Conservation (phyloP, 805 yeast species). For the Komagataella populi region DNA sequence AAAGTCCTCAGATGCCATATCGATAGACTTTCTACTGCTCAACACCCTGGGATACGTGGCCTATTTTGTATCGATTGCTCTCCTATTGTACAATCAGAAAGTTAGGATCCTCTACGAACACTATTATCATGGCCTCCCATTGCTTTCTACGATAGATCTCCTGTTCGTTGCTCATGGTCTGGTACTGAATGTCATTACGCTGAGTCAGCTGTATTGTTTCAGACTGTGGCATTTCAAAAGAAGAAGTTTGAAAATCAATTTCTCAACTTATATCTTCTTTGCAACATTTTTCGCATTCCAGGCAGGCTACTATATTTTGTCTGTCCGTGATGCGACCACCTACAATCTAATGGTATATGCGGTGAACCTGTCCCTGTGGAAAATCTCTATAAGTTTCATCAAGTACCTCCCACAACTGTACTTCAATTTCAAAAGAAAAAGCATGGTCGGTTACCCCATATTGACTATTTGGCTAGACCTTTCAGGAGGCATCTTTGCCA, state of each 20-base stretch:
- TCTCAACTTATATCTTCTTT: slow-evolving; percentile 9
- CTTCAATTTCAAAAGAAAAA: slow-evolving; percentile 24
- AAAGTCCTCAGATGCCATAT: slow-evolving; percentile 32
- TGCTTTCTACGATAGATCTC: slow-evolving; percentile 29
- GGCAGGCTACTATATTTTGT: slow-evolving; percentile 8
- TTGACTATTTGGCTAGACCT: slow-evolving; percentile 25
- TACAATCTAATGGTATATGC: slow-evolving; percentile 18
- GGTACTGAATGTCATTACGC: slow-evolving; percentile 21
- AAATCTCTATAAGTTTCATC: slow-evolving; percentile 26
- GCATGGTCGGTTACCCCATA: slow-evolving; percentile 32
- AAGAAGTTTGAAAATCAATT: slow-evolving; percentile 12
- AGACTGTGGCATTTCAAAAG: slow-evolving; percentile 19
- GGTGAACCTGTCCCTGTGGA: slow-evolving; percentile 26
- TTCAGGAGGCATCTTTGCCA: slow-evolving; percentile 25
- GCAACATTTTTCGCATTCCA: slow-evolving; percentile 6
- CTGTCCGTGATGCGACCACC: slow-evolving; percentile 6
- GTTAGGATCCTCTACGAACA: slow-evolving; percentile 17
- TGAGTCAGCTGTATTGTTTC: slow-evolving; percentile 23
- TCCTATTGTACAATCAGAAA: slow-evolving; percentile 24
- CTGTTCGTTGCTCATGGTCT: slow-evolving; percentile 35
- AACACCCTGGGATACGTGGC: slow-evolving; percentile 34
- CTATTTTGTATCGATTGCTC: slow-evolving; percentile 23
- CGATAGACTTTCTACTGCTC: slow-evolving; percentile 30
- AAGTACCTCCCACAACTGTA: slow-evolving; percentile 39
- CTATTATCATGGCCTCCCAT: slow-evolving; percentile 20